A percentile compares a stretch with the other conserved stretches of the same genome.
These are phyloP conservation scores for Elaeis guineensis DNA, from an alignment of 176 grass and related monocot species.

Conservation along the genomic window DNA sequence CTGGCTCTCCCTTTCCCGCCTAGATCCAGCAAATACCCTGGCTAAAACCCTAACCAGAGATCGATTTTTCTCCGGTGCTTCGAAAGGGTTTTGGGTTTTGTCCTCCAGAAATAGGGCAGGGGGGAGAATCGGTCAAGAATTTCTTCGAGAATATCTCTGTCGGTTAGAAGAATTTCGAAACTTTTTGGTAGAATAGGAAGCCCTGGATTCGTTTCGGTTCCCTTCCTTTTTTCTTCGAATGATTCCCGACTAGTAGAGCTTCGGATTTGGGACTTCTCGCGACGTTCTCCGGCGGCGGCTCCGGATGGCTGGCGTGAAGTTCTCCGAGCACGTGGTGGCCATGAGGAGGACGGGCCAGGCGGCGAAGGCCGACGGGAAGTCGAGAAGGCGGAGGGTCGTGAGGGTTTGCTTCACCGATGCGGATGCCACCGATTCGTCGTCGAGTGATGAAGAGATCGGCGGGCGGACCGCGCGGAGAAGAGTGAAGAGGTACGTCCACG, in stretches of 20 bases:
- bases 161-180: too few species aligned
- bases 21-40: conserved; percentile 33
- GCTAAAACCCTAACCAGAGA: conserved; percentile 12
- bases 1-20: background rate
- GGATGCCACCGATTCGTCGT: conserved; percentile 54
- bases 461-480: background rate
- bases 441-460: conserved; percentile 26
- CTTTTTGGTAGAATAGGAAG: too few species aligned
- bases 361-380: background rate
- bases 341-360: background rate
- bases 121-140: background rate
- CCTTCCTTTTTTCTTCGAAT: background rate
- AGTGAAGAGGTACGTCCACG: conserved; percentile 29
- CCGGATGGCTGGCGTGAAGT: background rate
- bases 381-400: conserved; percentile 9
- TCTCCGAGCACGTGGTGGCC: conserved; percentile 8
- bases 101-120: background rate
- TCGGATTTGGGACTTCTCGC: background rate
- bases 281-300: background rate
- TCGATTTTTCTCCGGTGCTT: background rate
- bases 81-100: too few species aligned
- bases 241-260: too few species aligned
- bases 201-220: background rate
- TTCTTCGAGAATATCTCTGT: too few species aligned
- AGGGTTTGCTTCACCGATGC: conserved; percentile 43